These are phyloP conservation scores for Sanguinoderma infundibulare DNA, from an alignment of 1,284 basidiomycete species.

Conservation along the genomic window DNA sequence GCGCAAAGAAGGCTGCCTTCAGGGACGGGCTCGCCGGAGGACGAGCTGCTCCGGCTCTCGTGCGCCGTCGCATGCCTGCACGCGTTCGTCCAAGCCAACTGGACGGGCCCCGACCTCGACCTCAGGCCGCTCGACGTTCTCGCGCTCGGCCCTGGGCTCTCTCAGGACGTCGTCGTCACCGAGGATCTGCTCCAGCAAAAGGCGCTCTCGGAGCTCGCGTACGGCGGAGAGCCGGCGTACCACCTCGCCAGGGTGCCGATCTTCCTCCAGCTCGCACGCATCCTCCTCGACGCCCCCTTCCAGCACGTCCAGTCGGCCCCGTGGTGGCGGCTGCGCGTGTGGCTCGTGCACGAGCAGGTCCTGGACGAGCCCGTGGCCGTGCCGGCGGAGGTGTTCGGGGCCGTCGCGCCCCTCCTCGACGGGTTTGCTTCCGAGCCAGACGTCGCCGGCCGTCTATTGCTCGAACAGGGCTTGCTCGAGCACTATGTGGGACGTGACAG, in stretches of 20 bases:
- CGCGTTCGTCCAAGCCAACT: slow-evolving; percentile 93
- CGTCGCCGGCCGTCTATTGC: slow-evolving; percentile 69
- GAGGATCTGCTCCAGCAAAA: slow-evolving; percentile 65
- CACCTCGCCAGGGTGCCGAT: slow-evolving; percentile 80
- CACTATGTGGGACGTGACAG: slow-evolving; percentile 80
- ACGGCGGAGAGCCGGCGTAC: slow-evolving; percentile 94
- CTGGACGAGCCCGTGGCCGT: slow-evolving; percentile 86
- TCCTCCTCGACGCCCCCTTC: slow-evolving; percentile 65
- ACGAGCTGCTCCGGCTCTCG: slow-evolving; percentile 63
- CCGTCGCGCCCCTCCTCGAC: slow-evolving; percentile 54
- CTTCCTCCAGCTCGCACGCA: slow-evolving; percentile 79
- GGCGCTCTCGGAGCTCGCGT: slow-evolving; percentile 80
- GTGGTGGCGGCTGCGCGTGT: slow-evolving; percentile 86
- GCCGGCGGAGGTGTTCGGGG: slow-evolving; percentile 50
- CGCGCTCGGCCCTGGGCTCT: slow-evolving; percentile 37
- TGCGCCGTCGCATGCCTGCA: slow-evolving; percentile 85
- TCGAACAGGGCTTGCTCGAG: slow-evolving; percentile 85
- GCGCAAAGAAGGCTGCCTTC: slow-evolving; percentile 20
- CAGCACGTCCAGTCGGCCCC: slow-evolving; percentile 48
- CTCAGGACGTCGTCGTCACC: slow-evolving; percentile 41
- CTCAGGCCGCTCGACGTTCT: slow-evolving; percentile 61
- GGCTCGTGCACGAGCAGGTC: slow-evolving; percentile 80
- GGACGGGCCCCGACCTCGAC: slow-evolving; percentile 92
- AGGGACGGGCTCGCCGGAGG: slow-evolving; percentile 28
- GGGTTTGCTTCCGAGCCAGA: slow-evolving; percentile 53